Base-by-base conservation (phyloP, 208 protist species). In the Naegleria fowleri region DNA sequence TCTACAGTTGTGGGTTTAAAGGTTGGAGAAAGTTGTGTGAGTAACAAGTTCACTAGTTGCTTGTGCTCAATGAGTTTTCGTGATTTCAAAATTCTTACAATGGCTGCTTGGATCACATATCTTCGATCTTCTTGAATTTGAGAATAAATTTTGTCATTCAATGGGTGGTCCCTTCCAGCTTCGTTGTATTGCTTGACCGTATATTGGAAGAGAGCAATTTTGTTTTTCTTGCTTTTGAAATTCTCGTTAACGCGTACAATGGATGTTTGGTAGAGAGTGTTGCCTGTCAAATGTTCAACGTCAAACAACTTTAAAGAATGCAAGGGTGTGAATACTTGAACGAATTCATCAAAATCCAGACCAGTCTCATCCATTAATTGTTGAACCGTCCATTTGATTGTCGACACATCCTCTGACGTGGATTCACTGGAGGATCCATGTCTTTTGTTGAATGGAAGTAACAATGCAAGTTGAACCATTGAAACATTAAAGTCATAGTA, bases 31-130 rank as follows among this genome's bases (percentile, higher is more conserved):
- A 91, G 39, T 55, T 83, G 90, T 29, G 48, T 90, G 90, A 38
- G 76, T 0, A 79, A 16, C 22, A 86, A 22, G 29, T 76, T 55
- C 19, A 91, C 86, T 0, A 91, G 22, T 33, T 91, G 83, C 11
- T 39, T 83, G 90, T 92, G 90, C 5, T 76, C 55, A 29, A 92
- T 59, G 19, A 13, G 19, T n/a, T 92, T 95, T 83, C 95, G 91
- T 7, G 95, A 88, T 91, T 97, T 97, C 96, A 97, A 97, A 40
- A 96, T 94, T 90, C 96, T 93, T 91, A 97, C 96, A n/a, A 97
- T 95, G 7, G 94, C 94, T 0, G 96, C 96, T 92, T 97, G 95
- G 76, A 97, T 36, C 76, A 93, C 89, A 92, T 95, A 92, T 91
- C 96, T 96, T 85, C 95, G 92, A 86, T 97, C 95, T 87, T 96